These are phyloP conservation scores for Pinus tabuliformis DNA, from an alignment of 75 land plant species.

Conservation along the genomic window DNA sequence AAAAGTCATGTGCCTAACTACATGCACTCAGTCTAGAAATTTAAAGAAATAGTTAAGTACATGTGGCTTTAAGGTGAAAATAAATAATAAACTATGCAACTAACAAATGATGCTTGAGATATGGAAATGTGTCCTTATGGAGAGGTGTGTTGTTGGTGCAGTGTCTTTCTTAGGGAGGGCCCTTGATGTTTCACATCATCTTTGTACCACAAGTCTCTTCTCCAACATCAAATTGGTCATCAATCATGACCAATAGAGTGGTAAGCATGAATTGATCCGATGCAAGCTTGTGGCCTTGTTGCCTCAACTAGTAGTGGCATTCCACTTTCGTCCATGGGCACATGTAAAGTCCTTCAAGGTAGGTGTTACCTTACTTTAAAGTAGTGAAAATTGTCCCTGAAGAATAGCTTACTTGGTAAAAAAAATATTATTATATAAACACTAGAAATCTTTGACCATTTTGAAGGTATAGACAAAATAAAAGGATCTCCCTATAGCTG, in stretches of 20 bases:
- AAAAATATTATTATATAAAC: slow-evolving; percentile 53
- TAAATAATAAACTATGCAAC: too few relatives aligned
- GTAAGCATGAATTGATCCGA: slow-evolving; percentile 81
- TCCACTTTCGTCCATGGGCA: slow-evolving; percentile 91
- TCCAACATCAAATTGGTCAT: slow-evolving; percentile 90
- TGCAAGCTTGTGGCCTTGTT: slow-evolving; percentile 21
- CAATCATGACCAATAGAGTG: slow-evolving; percentile 92
- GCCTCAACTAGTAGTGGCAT: slow-evolving; percentile 35
- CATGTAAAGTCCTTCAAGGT: slow-evolving; percentile 97
- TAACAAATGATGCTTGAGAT: too few relatives aligned
- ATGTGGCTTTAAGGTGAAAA: too few relatives aligned
- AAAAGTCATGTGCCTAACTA: too few relatives aligned
- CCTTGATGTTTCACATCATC: not conserved
- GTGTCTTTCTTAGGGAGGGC: too few relatives aligned
- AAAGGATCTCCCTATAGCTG: slow-evolving; percentile 33
- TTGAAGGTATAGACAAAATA: too few relatives aligned
- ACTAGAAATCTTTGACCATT: too few relatives aligned
- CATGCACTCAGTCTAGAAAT: too few relatives aligned
- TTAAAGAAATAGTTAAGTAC: too few relatives aligned
- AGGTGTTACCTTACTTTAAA: slow-evolving; percentile 87
- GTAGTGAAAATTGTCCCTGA: slow-evolving; percentile 76
- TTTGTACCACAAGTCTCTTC: slow-evolving; percentile 94
- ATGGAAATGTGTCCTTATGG: too few relatives aligned
- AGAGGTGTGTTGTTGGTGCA: too few relatives aligned
- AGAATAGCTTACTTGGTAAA: slow-evolving; percentile 68